Evolutionary conservation across 495 filamentous ascomycete species (phyloP), one percentile per base, ranked within the genome.

Genomic region (Endocarpon pusillum): DNA sequence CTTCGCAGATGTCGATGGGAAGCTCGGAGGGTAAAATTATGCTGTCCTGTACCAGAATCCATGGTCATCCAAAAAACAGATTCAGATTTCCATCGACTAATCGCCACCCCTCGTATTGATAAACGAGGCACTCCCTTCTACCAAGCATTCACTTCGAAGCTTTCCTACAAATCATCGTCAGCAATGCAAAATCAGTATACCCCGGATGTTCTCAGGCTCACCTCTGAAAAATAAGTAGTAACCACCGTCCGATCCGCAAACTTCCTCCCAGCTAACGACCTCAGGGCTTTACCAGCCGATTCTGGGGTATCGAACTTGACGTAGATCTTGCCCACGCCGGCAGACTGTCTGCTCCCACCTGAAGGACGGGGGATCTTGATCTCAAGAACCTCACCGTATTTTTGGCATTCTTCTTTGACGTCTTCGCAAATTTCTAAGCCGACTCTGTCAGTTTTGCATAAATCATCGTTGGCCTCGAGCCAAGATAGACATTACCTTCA

Each of bases 181-280:
- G 38, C 2, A 7, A 22, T 16, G 1, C 32, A 23, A 25, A 12
- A 11, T 31, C 9, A 24, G 9, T 7, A 24, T 21, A 27, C 27
- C 29, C 12, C 10, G 33, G 29, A n/a, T 26, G 7, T n/a, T n/a
- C n/a, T n/a, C n/a, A n/a, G 5, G 37, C 67, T 54, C 58, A 81
- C 80, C 66, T 94, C 89, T 15, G 81, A 75, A 55, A 93, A 97
- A 56, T 85, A 93, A 10, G 91, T 94, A 6, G 81, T 82, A 21
- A 97, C 91, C 14, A 97, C 89, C 5, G 89, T 97, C 24, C 89
- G 72, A 55, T 94, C 83, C 1, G 82, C 80, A 49, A 96, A 97
- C 52, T 94, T 93, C 34, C 89, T 67, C 25, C 89, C 89, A 8
- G 91, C 91, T 38, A 97, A 66, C 25, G 83, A 74, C 42, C 75